Conservation (phyloP, 116 monocot genomes). For the Papilionanthe hybrid region DNA sequence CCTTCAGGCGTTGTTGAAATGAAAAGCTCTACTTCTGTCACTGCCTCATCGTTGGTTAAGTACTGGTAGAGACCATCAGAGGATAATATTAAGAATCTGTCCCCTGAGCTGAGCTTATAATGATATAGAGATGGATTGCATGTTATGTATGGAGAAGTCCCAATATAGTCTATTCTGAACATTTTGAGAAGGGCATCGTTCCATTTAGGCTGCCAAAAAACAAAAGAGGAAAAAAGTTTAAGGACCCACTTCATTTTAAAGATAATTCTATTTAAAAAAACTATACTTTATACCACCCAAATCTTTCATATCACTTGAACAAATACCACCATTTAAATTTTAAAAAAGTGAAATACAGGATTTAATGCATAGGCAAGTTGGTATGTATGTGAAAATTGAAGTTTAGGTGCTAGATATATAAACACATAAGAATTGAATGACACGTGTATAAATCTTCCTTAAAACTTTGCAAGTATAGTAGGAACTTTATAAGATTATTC, state of each 20-base stretch:
- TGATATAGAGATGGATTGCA: constrained; percentile 75
- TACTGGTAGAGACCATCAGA: constrained; percentile 94
- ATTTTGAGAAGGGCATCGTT: constrained; percentile 84
- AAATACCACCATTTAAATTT: too few relatives aligned
- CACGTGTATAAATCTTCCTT: too few relatives aligned
- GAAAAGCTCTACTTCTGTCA: constrained; percentile 68
- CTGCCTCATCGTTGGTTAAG: constrained; percentile 77
- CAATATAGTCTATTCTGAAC: constrained; percentile 86
- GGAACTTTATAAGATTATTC: too few relatives aligned
- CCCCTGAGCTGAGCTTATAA: constrained; percentile 48
- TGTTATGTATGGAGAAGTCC: constrained; percentile 70
- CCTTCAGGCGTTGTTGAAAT: constrained; percentile 61
- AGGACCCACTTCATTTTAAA: background rate
- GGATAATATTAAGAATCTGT: constrained; percentile 74
- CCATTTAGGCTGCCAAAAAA: constrained; percentile 79
- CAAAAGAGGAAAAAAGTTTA: background rate
- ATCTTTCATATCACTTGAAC: too few relatives aligned
- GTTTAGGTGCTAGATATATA: too few relatives aligned
- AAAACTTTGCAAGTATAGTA: too few relatives aligned
- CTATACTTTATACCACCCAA: too few relatives aligned
- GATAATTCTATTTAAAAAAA: too few relatives aligned
- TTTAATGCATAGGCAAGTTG: too few relatives aligned
- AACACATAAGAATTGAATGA: too few relatives aligned
- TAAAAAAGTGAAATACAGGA: too few relatives aligned
- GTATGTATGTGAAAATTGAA: too few relatives aligned